Evolutionary conservation across 2,329 filamentous ascomycete genomes (phyloP), one percentile per base, ranked within the genome.

Genomic region (Fusarium sp.): DNA sequence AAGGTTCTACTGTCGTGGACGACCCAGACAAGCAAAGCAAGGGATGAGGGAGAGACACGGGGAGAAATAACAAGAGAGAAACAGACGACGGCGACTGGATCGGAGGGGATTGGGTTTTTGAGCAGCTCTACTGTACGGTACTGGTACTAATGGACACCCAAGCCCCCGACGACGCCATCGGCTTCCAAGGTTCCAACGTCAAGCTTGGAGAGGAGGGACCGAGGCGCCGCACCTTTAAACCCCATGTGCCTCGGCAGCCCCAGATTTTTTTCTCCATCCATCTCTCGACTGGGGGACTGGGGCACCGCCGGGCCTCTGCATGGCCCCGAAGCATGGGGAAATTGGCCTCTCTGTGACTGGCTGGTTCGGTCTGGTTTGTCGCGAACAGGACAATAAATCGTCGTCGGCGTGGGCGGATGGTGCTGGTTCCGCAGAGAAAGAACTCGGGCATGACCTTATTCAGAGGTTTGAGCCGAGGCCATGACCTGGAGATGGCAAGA

Each of bases 191-290:
- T 64, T 45, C 33, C 36, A 56, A 59, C 31, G 62, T 61, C 36
- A 66, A 52, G 58, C 40, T 52, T 40, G 36, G 63, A 57, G 66
- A 66, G 57, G 45, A 74, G 60, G 69, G 71, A 71, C 77, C 77
- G 76, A 78, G 77, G 77, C 75, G 75, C 59, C 61, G 69, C 69
- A 52, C 70, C 50, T 57, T 40, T 54, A 63, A n/a, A 63, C 52
- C 60, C 71, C 74, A 71, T 74, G 77, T 74, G 75, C 77, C 77
- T 79, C 77, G 77, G 77, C 75, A 79, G 77, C 77, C 75, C 77
- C 77, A 79, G 77, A 74, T 78, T 79, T 78, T 38, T 68, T 63
- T 42, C 63, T 42, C 38, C 38, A 42, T 42, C 63, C 33, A 22
- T 27, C 31, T 36, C 31, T 52, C 4, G 25, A 20, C 42, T 50